phyloP scores from a whole-genome alignment of 2,329 filamentous ascomycete species.

The Trichoderma polysporum region DNA sequence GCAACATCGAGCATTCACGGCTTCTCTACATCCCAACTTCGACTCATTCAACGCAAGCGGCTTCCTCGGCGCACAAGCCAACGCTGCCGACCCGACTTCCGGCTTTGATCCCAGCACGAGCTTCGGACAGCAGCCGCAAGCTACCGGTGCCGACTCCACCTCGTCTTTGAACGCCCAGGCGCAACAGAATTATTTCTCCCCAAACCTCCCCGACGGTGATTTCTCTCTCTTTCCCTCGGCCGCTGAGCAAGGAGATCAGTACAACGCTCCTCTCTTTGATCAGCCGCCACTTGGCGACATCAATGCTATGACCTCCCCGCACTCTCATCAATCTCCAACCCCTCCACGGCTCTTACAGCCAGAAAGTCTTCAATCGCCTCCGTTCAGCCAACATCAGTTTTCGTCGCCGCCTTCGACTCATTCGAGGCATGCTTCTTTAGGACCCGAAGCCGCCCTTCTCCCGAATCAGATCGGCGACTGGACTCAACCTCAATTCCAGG shows the following conservation, averaged over 20 bases:
- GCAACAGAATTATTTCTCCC: constrained; percentile 48
- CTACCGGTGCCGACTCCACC: constrained; percentile 37
- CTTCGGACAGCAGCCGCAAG: constrained; percentile 45
- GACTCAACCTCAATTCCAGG: constrained; percentile 64
- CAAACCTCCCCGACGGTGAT: constrained; percentile 55
- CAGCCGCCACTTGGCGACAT: constrained; percentile 48
- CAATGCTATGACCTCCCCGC: constrained; percentile 55
- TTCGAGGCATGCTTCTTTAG: constrained; percentile 57
- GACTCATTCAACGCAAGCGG: constrained; percentile 47
- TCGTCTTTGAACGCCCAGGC: constrained; percentile 44
- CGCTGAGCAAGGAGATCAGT: constrained; percentile 54
- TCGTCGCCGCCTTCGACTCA: constrained; percentile 49
- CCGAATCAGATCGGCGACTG: constrained; percentile 54
- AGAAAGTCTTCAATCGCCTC: constrained; percentile 55
- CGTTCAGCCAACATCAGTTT: constrained; percentile 57
- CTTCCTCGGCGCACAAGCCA: constrained; percentile 49
- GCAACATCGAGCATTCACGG: constrained; percentile 33
- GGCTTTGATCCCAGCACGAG: constrained; percentile 44
- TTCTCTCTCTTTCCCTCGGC: constrained; percentile 64
- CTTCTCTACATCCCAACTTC: constrained; percentile 36
- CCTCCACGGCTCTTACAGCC: constrained; percentile 55
- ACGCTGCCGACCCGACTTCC: constrained; percentile 38
- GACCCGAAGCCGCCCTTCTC: constrained; percentile 57
- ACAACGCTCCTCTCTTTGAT: constrained; percentile 62
- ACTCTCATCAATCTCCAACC: constrained; percentile 56